Evolutionary conservation across 495 filamentous ascomycete species (phyloP), one percentile per base, ranked within the genome.

Genomic region (Xylaria palmicola): DNA sequence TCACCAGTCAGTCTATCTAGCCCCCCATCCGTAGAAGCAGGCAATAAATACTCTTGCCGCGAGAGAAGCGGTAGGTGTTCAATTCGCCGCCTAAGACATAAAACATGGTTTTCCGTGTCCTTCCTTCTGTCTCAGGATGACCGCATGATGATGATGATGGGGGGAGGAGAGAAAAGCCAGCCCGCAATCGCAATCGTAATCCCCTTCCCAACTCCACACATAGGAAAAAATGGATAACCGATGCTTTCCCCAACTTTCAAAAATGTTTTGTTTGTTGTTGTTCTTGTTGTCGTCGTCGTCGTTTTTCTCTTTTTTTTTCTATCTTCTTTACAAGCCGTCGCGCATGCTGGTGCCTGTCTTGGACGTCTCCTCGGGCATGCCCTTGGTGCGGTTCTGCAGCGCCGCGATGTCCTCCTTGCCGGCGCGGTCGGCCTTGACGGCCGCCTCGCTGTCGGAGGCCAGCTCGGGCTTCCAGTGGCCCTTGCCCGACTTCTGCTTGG

Each of bases 391-490:
- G 62, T 82, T 77, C 72, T 84, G 80, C 71, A 84, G 64, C 51
- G 68, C 47, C 47, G 70, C 62, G n/a, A 81, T 64, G 44, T 72
- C 66, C 60, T 73, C 72, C 22, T 67, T 63, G 40, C 45, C 51
- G 47, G 55, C 56, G 0, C 77, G 74, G 65, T 83, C 79, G 9
- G 78, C 79, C 76, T 78, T 79, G 63, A 97, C 86, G 67, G 85
- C 86, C 63, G 87, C 86, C 80, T 97, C 92, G 67, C 87, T 91
- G 70, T 90, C 83, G 60, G 85, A 90, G 5, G 90, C 90, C 56
- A 97, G 74, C 69, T 90, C 87, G 19, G 86, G 77, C 73, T 89
- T 89, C 92, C 92, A 96, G 64, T 91, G 82, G 12, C 79, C 89
- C 73, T 88, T 86, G 20, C 92, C 92, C 12, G 85, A 77, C 76